Percentiles rank a stretch among this genome's conserved stretches.
phyloP scores from a whole-genome alignment of 768 basidiomycete species.

The Artomyces pyxidatus region DNA sequence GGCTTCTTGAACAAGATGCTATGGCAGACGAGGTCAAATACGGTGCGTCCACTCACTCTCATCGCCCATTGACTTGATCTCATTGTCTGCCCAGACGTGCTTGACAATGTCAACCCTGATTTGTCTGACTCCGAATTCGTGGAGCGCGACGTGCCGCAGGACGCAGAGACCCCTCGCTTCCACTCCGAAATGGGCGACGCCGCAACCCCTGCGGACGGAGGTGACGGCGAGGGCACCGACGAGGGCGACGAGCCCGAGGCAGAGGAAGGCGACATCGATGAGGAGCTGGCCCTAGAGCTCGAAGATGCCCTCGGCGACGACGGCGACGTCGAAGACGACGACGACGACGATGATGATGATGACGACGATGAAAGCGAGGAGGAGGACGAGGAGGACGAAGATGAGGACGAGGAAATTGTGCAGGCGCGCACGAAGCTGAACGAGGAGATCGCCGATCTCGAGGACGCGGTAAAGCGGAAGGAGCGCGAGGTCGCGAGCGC shows the following conservation, averaged over 20 bases:
- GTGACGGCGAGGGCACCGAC: constrained; percentile 51
- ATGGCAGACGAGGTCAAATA: constrained; percentile 70
- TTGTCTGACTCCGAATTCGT: constrained; percentile 85
- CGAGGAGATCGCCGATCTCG: constrained; percentile 85
- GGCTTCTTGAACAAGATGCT: constrained; percentile 74
- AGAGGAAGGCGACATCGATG: constrained; percentile 81
- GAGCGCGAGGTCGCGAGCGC: constrained; percentile 74
- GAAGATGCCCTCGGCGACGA: constrained; percentile 75
- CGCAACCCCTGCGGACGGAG: constrained; percentile 49
- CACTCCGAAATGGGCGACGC: constrained; percentile 56
- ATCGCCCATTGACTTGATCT: not conserved
- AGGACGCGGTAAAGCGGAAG: constrained; percentile 84
- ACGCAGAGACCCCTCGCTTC: constrained; percentile 67
- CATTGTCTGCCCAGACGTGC: constrained; percentile 71
- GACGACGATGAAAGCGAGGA: constrained; percentile 57
- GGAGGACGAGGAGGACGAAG: constrained; percentile 53
- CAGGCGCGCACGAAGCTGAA: constrained; percentile 75
- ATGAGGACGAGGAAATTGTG: constrained; percentile 65
- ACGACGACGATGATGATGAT: constrained; percentile 56
- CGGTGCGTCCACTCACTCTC: constrained; percentile 46
- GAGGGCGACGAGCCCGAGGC: constrained; percentile 46
- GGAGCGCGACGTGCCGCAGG: constrained; percentile 51
- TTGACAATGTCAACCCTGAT: constrained; percentile 88
- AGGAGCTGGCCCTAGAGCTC: constrained; percentile 81
- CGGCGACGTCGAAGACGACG: constrained; percentile 53